Base-by-base conservation (phyloP, 768 basidiomycete species). In the Suillus cothurnatus region DNA sequence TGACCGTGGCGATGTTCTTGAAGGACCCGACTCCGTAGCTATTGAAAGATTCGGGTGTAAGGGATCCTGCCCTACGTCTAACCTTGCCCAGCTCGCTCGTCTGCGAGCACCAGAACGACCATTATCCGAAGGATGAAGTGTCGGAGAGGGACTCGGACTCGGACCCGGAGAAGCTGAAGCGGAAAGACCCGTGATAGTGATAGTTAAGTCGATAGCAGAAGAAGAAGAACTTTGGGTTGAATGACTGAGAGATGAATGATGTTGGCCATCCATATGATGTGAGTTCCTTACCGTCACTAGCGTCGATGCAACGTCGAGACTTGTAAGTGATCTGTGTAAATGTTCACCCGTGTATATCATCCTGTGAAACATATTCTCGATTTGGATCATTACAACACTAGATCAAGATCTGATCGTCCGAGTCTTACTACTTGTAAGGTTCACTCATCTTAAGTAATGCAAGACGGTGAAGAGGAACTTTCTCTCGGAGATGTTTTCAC, bases 71-170 rank as follows among this genome's bases (percentile, higher is more conserved):
- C 80, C 80, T 52, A 73, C 68, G 64, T 85, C 82, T 52, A 79
- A 68, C 28, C 76, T 74, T 28, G 85, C 84, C 87, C 89, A 87
- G 71, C 89, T 90, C 2, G 80, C 74, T 64, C 89, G 81, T 59
- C 88, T 78, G 66, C 88, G 81, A 43, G 88, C 71, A 67, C 80
- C 71, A 17, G 72, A 68, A 31, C 62, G 70, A 61, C 61, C 74
- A 57, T 79, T 79, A 64, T 83, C 81, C 2, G 50, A 70, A 19
- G 75, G 71, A 6, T 61, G 64, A 45, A 77, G 64, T 8, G 86
- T 80, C n/a, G 88, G 86, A 14, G 88, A 87, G 43, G 82, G 45
- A 47, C 11, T 23, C 12, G 47, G 47, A 49, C 47, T 49, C 45
- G 47, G 47, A 49, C 47, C 26, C 47, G 47, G 73, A 19, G 87